Evolutionary conservation across 768 basidiomycete genomes (phyloP).

Genomic region (Galerina sulciceps): DNA sequence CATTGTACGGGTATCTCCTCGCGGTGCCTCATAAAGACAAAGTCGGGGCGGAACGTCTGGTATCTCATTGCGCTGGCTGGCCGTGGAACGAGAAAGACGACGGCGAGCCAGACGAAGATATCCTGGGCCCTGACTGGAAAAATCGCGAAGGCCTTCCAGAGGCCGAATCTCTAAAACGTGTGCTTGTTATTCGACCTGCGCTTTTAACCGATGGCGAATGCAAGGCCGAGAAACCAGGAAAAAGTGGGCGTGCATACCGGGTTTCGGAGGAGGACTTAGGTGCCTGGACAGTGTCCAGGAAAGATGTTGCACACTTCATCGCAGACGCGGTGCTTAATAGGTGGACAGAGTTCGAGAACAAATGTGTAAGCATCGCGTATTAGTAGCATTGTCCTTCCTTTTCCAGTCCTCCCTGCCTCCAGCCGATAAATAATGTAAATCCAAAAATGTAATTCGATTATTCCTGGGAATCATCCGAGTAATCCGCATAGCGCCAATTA

Average conservation of each 20-base stretch:
- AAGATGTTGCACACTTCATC: conserved; percentile 70
- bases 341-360: conserved; percentile 60
- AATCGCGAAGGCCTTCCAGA: conserved; percentile 42
- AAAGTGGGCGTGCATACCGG: conserved; percentile 40
- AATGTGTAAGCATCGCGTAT: conserved; percentile 53
- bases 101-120: conserved; percentile 43
- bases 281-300: conserved; percentile 60
- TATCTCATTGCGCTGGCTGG: conserved; percentile 54
- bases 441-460: neutral
- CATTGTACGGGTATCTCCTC: conserved; percentile 52
- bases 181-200: conserved; percentile 60
- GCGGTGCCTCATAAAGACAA: conserved; percentile 61
- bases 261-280: conserved; percentile 46
- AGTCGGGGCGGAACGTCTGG: conserved; percentile 55
- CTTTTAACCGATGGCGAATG: conserved; percentile 63
- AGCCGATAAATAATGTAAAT: neutral
- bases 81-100: conserved; percentile 44
- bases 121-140: conserved; percentile 52
- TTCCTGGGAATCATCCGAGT: neutral
- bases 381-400: conserved; percentile 21
- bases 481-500: too few relatives aligned
- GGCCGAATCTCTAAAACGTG: conserved; percentile 45
- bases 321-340: conserved; percentile 46
- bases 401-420: neutral
- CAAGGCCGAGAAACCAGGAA: conserved; percentile 34